These are phyloP conservation scores for Spergularia azorica DNA, from an alignment of 179 eudicot genomes.

Conservation along the genomic window DNA sequence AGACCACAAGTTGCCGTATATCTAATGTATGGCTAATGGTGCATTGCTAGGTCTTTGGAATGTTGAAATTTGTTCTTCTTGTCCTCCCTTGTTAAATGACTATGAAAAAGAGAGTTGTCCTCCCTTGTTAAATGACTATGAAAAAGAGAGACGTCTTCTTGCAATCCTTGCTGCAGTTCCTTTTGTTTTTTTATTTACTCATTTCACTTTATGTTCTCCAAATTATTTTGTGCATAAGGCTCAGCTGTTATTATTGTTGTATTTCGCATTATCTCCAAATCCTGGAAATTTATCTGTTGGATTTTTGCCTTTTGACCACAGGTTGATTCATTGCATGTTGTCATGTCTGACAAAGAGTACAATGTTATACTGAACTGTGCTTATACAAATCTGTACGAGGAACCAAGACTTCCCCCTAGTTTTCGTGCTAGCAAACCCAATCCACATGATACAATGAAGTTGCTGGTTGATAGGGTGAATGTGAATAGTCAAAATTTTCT, in stretches of 20 bases:
- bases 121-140: too few relatives aligned
- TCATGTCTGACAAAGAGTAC: slow-evolving; percentile 91
- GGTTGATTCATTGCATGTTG: slow-evolving; percentile 83
- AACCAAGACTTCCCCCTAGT: slow-evolving; percentile 88
- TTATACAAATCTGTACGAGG: slow-evolving; percentile 67
- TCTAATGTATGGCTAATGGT: too few relatives aligned
- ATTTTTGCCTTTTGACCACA: slow-evolving; percentile 33
- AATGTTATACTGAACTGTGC: slow-evolving; percentile 78
- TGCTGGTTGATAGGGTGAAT: slow-evolving; percentile 89
- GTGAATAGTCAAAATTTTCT: slow-evolving; percentile 72
- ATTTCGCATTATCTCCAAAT: too few relatives aligned
- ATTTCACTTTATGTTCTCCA: too few relatives aligned
- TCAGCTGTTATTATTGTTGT: too few relatives aligned
- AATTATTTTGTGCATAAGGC: too few relatives aligned
- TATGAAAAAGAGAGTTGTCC: too few relatives aligned
- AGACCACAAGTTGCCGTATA: too few relatives aligned
- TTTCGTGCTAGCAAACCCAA: slow-evolving; percentile 74
- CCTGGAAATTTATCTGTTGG: not conserved
- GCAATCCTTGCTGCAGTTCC: slow-evolving; percentile 3
- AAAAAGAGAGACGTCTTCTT: not conserved
- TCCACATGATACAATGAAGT: slow-evolving; percentile 67
- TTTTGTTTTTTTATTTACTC: too few relatives aligned
- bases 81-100: not conserved
- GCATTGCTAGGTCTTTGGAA: not conserved
- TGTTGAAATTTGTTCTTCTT: not conserved